Base-by-base conservation (phyloP, 768 basidiomycete species). In the Phaeotremella skinneri region DNA sequence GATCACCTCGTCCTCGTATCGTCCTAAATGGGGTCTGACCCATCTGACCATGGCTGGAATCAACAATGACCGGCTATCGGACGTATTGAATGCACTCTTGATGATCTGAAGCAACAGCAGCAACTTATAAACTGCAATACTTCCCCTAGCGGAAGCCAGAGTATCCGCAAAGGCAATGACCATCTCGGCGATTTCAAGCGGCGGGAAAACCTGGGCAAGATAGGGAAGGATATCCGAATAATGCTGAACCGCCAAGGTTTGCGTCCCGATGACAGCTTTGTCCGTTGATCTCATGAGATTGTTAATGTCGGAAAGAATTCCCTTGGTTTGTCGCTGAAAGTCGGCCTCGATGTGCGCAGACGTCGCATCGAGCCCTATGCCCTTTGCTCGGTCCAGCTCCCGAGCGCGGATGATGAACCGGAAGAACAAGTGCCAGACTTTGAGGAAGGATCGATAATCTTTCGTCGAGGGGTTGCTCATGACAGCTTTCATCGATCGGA, bases 351-450 rank as follows among this genome's bases (percentile, higher is more conserved):
- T 80, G 76, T 92, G 89, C 62, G 91, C 90, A 6, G 87, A 85
- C 0, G 90, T 91, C 1, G 87, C 85, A 11, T 87, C 89, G 80
- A 89, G 85, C 0, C 87, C 87, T 23, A 86, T 74, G 59, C 91
- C 90, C 70, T 87, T 87, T 4, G 81, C 80, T 75, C 90, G 90
- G 75, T 94, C 92, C 45, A 94, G 75, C 68, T 91, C 90, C 32
- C 92, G 81, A 2, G 92, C 87, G n/a, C 89, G 83, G 16, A 89
- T 85, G 69, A 96, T 88, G 78, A 98, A 90, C 74, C 89, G 90
- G 84, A 97, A 90, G 67, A 98, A 85, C 72, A 93, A 91, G 70
- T 91, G 88, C 91, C 91, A 94, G 29, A 97, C 94, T 76, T 97
- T 97, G 60, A 98, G 81, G 16, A 92, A 89, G 11, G 90, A 86